A percentile compares a stretch with the other conserved stretches of the same genome.
phyloP scores from a whole-genome alignment of 73 alveolate genomes.

The Paraurostyla sp. region DNA sequence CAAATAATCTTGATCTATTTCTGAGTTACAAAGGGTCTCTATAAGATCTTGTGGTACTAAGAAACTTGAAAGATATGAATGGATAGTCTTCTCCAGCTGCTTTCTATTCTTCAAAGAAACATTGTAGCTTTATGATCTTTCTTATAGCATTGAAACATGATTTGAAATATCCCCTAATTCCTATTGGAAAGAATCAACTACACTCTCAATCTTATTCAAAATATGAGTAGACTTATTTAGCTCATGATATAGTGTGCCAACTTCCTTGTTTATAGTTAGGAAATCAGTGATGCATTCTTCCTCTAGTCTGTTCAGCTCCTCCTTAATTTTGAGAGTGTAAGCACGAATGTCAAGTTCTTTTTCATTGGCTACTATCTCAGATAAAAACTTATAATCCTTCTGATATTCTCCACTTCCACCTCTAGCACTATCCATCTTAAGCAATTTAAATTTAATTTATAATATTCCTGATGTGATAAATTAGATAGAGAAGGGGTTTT shows the following conservation, averaged over 20 bases:
- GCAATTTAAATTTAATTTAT: too few relatives aligned
- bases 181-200: constrained; percentile 68
- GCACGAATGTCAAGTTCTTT: constrained; percentile 74
- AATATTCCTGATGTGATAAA: too few relatives aligned
- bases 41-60: constrained; percentile 70
- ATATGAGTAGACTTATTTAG: constrained; percentile 69
- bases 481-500: too few relatives aligned
- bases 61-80: constrained; percentile 58
- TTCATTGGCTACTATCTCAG: constrained; percentile 51
- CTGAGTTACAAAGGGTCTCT: constrained; percentile 71
- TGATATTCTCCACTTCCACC: constrained; percentile 42
- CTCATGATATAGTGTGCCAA: constrained; percentile 75
- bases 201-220: constrained; percentile 70
- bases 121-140: constrained; percentile 62
- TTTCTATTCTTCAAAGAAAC: constrained; percentile 71
- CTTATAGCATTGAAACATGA: constrained; percentile 73
- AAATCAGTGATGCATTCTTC: constrained; percentile 71
- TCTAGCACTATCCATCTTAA: constrained; percentile 19
- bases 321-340: constrained; percentile 69
- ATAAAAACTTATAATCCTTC: constrained; percentile 37
- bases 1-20: constrained; percentile 76
- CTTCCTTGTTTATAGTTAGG: constrained; percentile 70
- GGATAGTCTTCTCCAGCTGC: constrained; percentile 71
- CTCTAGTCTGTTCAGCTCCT: constrained; percentile 66
- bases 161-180: constrained; percentile 71